These are phyloP conservation scores for Tinospora cordifolia DNA, from an alignment of 164 flowering plant genomes.

Conservation along the genomic window DNA sequence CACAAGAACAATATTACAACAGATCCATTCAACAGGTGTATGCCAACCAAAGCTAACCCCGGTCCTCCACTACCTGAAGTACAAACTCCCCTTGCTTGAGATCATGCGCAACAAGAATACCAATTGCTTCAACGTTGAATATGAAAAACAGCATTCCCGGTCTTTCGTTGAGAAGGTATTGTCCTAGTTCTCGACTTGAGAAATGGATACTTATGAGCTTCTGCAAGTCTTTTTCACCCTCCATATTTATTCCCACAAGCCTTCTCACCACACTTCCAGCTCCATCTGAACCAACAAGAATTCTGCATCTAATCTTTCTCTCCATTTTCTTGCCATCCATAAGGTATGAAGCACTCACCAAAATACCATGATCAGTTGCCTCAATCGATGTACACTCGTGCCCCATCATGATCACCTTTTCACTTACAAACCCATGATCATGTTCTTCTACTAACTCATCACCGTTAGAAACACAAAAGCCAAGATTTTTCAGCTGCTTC, in stretches of 20 bases:
- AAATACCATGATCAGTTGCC: conserved; percentile 38
- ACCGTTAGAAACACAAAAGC: conserved; percentile 30
- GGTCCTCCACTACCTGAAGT: conserved; percentile 58
- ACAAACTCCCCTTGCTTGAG: conserved; percentile 87
- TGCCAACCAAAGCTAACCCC: conserved; percentile 1
- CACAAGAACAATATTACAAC: conserved; percentile 8
- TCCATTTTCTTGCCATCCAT: conserved; percentile 37
- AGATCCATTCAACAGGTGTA: neutral
- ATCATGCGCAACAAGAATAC: conserved; percentile 95
- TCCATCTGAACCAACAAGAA: conserved; percentile 89
- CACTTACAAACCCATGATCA: conserved; percentile 19
- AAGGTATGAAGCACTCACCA: conserved; percentile 42
- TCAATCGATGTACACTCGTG: conserved; percentile 64
- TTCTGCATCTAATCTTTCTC: conserved; percentile 47
- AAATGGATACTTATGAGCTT: conserved; percentile 90
- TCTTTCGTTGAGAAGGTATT: conserved; percentile 58
- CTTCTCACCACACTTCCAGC: conserved; percentile 83
- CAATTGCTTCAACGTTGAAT: conserved; percentile 82
- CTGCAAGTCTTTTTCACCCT: conserved; percentile 78
- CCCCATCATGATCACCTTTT: conserved; percentile 60
- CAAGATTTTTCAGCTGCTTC: conserved; percentile 46
- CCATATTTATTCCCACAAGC: conserved; percentile 57
- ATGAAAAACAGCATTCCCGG: conserved; percentile 96
- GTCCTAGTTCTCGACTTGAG: conserved; percentile 65
- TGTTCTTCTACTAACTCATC: conserved; percentile 24